A percentile compares a stretch with the other conserved stretches of the same genome.
phyloP scores from a whole-genome alignment of 176 grass and related monocot genomes.

The Echinochloa phyllopogon region DNA sequence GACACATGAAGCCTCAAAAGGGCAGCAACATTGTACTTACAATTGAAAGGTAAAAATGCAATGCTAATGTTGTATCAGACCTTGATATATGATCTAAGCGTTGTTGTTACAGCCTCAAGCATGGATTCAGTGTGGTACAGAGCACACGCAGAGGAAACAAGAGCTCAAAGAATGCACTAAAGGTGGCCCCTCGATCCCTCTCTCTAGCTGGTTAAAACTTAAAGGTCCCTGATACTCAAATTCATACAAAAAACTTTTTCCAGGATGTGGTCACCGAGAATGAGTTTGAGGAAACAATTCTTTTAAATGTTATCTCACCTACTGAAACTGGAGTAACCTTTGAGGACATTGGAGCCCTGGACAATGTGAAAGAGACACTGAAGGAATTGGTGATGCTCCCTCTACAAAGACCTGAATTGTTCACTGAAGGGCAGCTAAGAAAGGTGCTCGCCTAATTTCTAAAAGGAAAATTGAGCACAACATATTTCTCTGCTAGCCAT shows the following conservation, averaged over 20 bases:
- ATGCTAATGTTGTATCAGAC: conserved; percentile 5
- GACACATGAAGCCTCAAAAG: not conserved
- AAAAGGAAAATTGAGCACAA: not conserved
- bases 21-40: conserved; percentile 46
- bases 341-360: conserved; percentile 84
- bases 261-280: conserved; percentile 87
- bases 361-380: conserved; percentile 71
- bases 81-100: conserved; percentile 31
- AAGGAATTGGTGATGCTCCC: conserved; percentile 82
- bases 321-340: conserved; percentile 81
- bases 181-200: conserved; percentile 44
- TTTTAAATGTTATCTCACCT: conserved; percentile 72
- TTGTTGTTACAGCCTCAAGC: conserved; percentile 62
- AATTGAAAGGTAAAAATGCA: conserved; percentile 36
- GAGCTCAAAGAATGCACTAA: conserved; percentile 63
- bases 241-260: conserved; percentile 24
- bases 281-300: conserved; percentile 70
- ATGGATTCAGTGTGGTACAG: conserved; percentile 56
- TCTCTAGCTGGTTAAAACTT: conserved; percentile 12
- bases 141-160: conserved; percentile 44
- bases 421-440: conserved; percentile 64
- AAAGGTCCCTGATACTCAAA: conserved; percentile 4
- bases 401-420: conserved; percentile 82
- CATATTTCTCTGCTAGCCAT: conserved; percentile 13
- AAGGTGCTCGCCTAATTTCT: conserved; percentile 64